Base-by-base conservation (phyloP, 768 basidiomycete species). In the Termitomyces sp. region DNA sequence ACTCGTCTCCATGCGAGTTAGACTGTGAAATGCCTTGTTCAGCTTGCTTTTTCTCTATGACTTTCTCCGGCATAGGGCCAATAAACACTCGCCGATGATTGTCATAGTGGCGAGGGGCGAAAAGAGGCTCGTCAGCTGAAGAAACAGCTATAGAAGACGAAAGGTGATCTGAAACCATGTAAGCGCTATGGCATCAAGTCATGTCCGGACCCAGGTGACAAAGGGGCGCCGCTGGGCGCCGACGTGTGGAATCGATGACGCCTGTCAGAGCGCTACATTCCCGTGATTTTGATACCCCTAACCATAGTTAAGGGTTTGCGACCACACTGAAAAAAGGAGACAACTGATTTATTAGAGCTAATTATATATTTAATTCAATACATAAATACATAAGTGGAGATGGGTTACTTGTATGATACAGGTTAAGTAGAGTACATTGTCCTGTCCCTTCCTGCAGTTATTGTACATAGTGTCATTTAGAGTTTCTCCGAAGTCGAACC, bases 61-160 rank as follows among this genome's bases (percentile, higher is more conserved):
- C 75, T 55, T 77, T 82, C 65, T 86, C 84, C 12, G 89, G 90
- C 75, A 92, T 78, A 4, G 90, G 87, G 0, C 91, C 91, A 43
- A 93, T 75, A 70, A 92, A 92, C 52, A 86, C 68, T 31, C 91
- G 80, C 54, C 76, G 75, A 58, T 73, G 74, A 29, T 63, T 67
- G 68, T 62, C 58, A 57, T 57, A 21, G 25, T 79, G 74, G n/a
- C 59, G 59, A 44, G 43, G 42, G 41, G 57, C 32, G 17, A 31
- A 29, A 25, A 49, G 47, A 21, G 61, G 25, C 7, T 53, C 53
- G 27, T 60, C 48, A 7, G 53, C 25, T 19, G 56, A 53, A 4
- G 60, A 54, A 23, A 67, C 59, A 27, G 59, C 56, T 49, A 63
- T 64, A 34, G 66, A 65, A 38, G 64, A 57, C 10, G 59, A 53